A percentile compares a stretch with the other conserved stretches of the same genome.
These are phyloP conservation scores for Phytophthora macrochlamydospora DNA, from an alignment of 352 stramenopile species.

Conservation along the genomic window DNA sequence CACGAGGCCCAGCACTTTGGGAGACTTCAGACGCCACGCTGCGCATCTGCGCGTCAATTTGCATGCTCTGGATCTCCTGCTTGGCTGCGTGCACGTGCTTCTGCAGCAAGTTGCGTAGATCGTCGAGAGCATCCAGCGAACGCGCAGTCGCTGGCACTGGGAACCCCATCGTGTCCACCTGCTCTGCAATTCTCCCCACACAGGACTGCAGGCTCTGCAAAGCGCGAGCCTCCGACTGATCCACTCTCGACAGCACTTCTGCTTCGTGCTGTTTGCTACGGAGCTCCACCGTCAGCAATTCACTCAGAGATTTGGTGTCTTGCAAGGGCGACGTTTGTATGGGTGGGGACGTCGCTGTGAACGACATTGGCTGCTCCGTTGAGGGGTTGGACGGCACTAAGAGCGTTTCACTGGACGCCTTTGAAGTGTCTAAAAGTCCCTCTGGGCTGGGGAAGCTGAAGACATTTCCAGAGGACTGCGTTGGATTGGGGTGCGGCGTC, in stretches of 20 bases:
- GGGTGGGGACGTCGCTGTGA: conserved; percentile 8
- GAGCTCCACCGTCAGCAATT: conserved; percentile 48
- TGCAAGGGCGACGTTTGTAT: conserved; percentile 24
- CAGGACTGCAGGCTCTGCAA: conserved; percentile 49
- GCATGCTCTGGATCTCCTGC: conserved; percentile 72
- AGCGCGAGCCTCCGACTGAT: conserved; percentile 39
- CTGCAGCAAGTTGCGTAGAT: conserved; percentile 57
- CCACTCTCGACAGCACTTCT: conserved; percentile 31
- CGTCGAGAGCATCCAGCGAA: conserved; percentile 60
- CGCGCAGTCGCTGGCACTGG: conserved; percentile 43
- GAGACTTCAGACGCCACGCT: conserved; percentile 49
- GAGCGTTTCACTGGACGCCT: conserved; percentile 7
- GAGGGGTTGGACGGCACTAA: conserved; percentile 2
- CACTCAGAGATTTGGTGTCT: conserved; percentile 40
- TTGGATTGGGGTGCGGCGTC: conserved; percentile 18
- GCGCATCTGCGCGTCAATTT: conserved; percentile 70
- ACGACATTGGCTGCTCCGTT: not conserved
- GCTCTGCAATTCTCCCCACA: conserved; percentile 44
- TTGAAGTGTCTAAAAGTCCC: conserved; percentile 13
- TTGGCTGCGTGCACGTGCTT: conserved; percentile 53
- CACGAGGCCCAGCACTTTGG: conserved; percentile 8
- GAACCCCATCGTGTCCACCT: conserved; percentile 58
- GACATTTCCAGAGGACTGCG: conserved; percentile 14
- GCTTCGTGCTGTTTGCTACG: conserved; percentile 41
- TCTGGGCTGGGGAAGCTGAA: conserved; percentile 16